Conservation (phyloP, 1,284 basidiomycete genomes). For the Sporisorium graminicola region DNA sequence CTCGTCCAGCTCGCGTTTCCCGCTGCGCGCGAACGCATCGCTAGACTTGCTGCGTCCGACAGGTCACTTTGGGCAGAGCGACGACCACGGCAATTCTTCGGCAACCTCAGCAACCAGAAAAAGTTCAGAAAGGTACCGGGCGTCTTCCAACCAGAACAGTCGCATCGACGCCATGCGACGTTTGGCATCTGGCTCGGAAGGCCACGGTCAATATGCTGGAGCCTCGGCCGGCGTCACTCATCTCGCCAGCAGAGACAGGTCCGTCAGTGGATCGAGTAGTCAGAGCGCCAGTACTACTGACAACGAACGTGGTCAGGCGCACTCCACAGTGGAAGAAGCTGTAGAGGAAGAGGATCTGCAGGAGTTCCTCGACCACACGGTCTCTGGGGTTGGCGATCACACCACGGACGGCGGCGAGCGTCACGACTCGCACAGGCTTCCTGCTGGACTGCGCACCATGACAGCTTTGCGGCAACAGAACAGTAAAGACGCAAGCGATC, state of each 20-base stretch:
- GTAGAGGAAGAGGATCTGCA: conserved; percentile 43
- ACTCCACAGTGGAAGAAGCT: conserved; percentile 15
- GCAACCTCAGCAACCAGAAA: neutral
- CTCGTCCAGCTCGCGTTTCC: neutral
- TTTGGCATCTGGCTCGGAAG: neutral
- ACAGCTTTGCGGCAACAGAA: conserved; percentile 34
- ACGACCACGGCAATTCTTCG: neutral
- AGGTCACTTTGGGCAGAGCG: conserved; percentile 9
- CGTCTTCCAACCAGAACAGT: conserved; percentile 11
- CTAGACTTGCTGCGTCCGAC: conserved; percentile 37
- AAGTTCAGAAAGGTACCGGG: conserved; percentile 17
- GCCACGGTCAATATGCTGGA: neutral
- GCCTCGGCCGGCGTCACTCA: neutral
- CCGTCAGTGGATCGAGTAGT: conserved; percentile 35
- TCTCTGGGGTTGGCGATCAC: conserved; percentile 12
- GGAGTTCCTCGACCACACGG: conserved; percentile 42
- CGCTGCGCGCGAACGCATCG: conserved; percentile 21
- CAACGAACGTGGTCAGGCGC: conserved; percentile 25
- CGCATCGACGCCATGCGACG: conserved; percentile 33
- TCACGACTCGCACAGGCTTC: conserved; percentile 35
- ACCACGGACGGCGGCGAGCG: conserved; percentile 36
- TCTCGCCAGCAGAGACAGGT: conserved; percentile 17
- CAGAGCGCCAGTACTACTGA: conserved; percentile 32
- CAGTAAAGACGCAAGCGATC: conserved; percentile 11
- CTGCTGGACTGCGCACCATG: conserved; percentile 31